A percentile compares a stretch with the other conserved stretches of the same genome.
Conservation (phyloP, 2,329 filamentous ascomycete species). For the Claviceps sp. region DNA sequence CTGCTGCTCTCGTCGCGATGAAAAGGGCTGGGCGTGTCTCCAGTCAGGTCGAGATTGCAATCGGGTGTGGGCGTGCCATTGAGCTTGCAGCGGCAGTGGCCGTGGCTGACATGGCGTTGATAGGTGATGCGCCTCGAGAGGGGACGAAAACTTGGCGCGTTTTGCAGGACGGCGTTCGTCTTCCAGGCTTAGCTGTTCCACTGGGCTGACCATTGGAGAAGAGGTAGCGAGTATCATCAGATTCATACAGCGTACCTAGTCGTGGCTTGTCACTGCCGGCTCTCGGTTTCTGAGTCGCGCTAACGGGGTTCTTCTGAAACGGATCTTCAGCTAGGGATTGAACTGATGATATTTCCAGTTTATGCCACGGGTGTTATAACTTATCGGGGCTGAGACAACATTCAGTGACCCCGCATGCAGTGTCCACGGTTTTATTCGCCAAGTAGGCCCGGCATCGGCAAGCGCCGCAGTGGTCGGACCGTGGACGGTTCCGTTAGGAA, state of each 20-base stretch:
- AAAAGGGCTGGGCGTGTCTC: neutral
- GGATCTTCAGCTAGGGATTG: too few relatives aligned
- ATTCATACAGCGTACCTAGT: neutral
- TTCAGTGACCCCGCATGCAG: too few relatives aligned
- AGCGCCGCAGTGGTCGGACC: too few relatives aligned
- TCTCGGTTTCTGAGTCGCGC: too few relatives aligned
- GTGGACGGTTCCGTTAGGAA: too few relatives aligned
- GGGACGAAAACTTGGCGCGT: conserved; percentile 10
- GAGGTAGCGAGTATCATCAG: neutral
- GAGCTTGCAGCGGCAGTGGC: neutral
- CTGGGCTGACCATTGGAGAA: conserved; percentile 8
- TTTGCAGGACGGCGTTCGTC: conserved; percentile 10
- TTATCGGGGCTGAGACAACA: too few relatives aligned
- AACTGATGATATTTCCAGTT: too few relatives aligned
- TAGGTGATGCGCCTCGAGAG: neutral
- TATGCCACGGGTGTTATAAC: too few relatives aligned
- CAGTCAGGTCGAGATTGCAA: neutral
- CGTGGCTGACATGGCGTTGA: neutral
- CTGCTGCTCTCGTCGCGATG: neutral
- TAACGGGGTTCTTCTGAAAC: too few relatives aligned
- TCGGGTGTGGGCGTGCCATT: neutral
- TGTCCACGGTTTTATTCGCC: too few relatives aligned
- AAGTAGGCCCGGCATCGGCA: too few relatives aligned
- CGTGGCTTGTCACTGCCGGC: too few relatives aligned
- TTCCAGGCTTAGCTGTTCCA: neutral